These are phyloP conservation scores for Eucalyptus polybractea DNA, from an alignment of 345 rosid species.

Conservation along the genomic window DNA sequence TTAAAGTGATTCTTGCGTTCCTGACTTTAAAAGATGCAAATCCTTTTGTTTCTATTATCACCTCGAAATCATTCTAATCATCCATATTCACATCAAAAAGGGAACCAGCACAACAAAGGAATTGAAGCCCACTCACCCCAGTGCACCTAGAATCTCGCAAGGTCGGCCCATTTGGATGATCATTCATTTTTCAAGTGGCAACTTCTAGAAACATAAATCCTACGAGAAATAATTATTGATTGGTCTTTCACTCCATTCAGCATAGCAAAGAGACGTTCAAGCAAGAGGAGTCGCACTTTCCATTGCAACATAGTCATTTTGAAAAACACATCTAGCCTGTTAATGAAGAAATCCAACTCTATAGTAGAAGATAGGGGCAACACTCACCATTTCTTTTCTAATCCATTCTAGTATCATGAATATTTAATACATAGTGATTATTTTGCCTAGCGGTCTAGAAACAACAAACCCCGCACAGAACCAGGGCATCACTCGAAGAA, in stretches of 20 bases:
- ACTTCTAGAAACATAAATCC: not conserved
- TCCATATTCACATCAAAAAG: no score
- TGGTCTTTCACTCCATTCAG: not conserved
- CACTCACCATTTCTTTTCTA: not conserved
- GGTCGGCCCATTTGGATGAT: not conserved
- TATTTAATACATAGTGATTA: not conserved
- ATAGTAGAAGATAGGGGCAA: not conserved
- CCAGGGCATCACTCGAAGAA: not conserved
- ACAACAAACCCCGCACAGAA: not conserved
- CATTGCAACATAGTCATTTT: not conserved
- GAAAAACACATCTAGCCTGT: not conserved
- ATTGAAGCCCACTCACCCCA: not conserved
- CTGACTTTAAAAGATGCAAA: not conserved
- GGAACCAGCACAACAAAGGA: no score
- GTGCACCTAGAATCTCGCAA: not conserved
- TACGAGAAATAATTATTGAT: not conserved
- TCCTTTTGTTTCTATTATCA: not conserved
- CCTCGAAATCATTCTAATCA: not conserved
- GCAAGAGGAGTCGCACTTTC: not conserved
- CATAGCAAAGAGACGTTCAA: not conserved
- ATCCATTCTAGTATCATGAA: not conserved
- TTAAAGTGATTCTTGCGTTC: not conserved
- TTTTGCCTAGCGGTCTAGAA: not conserved
- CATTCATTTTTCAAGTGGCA: not conserved
- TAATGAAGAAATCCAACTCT: not conserved